phyloP scores from a whole-genome alignment of 2,329 filamentous ascomycete genomes.

The Hypoxylon sp. region DNA sequence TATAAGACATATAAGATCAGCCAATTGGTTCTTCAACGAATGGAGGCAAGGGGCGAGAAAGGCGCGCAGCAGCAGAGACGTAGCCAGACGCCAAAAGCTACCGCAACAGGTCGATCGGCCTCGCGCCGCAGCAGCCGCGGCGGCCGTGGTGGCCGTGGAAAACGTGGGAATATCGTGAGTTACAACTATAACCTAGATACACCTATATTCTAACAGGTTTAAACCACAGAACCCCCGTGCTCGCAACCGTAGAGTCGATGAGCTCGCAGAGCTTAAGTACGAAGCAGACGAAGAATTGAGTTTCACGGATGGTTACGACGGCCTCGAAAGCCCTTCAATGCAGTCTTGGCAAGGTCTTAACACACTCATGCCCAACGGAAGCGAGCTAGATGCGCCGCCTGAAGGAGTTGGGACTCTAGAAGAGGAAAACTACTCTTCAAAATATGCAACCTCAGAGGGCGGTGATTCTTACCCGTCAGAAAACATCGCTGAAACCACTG shows the following conservation, averaged over 20 bases:
- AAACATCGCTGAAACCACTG: constrained; percentile 47
- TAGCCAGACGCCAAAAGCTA: constrained; percentile 41
- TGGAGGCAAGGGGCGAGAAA: constrained; percentile 80
- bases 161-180: constrained; percentile 43
- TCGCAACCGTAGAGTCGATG: constrained; percentile 8
- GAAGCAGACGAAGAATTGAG: constrained; percentile 41
- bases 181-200: background rate
- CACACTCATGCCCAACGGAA: constrained; percentile 13
- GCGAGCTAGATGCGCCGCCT: constrained; percentile 1
- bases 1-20: constrained; percentile 79
- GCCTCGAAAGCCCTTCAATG: constrained; percentile 10
- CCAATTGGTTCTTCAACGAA: constrained; percentile 79
- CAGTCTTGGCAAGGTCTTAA: constrained; percentile 20
- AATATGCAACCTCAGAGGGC: constrained; percentile 50
- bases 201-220: constrained; percentile 16
- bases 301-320: constrained; percentile 23
- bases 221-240: constrained; percentile 17
- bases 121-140: constrained; percentile 39
- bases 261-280: constrained; percentile 37
- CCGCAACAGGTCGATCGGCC: constrained; percentile 46
- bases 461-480: constrained; percentile 48
- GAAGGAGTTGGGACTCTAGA: constrained; percentile 31
- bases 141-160: constrained; percentile 36
- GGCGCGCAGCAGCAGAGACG: constrained; percentile 52
- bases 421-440: constrained; percentile 44